Conservation (phyloP, 1,284 basidiomycete genomes). For the Tylopilus sp. region DNA sequence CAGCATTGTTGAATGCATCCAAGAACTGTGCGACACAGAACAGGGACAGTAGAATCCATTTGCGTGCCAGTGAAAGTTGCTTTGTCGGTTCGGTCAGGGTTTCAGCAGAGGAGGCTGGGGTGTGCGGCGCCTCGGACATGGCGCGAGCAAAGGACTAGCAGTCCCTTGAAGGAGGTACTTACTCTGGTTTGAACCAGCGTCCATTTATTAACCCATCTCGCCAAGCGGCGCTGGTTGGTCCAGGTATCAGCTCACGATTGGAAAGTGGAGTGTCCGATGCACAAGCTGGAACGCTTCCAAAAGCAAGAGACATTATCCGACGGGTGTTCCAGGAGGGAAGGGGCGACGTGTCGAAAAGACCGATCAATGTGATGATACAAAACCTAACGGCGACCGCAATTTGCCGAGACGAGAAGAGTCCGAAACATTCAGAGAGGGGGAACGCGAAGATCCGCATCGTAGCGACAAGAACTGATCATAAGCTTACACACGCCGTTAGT, state of each 20-base stretch:
- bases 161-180: background rate
- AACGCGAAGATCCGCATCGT: no score
- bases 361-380: no score
- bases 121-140: slow-evolving; percentile 23
- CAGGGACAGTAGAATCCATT: background rate
- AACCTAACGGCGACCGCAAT: no score
- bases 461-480: no score
- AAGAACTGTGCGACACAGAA: slow-evolving; percentile 2
- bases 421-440: no score
- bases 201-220: slow-evolving; percentile 14
- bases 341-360: no score
- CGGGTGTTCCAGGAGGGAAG: background rate
- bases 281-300: background rate
- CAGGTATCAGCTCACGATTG: background rate
- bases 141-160: background rate
- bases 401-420: no score
- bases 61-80: background rate
- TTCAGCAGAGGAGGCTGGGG: background rate
- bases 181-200: background rate
- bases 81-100: background rate
- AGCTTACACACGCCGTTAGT: no score
- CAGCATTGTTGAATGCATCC: background rate
- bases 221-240: background rate
- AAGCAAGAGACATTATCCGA: slow-evolving; percentile 3
- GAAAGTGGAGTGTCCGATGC: slow-evolving; percentile 4